Evolutionary conservation across 495 filamentous ascomycete genomes (phyloP).

Genomic region (Acidomyces sp.): DNA sequence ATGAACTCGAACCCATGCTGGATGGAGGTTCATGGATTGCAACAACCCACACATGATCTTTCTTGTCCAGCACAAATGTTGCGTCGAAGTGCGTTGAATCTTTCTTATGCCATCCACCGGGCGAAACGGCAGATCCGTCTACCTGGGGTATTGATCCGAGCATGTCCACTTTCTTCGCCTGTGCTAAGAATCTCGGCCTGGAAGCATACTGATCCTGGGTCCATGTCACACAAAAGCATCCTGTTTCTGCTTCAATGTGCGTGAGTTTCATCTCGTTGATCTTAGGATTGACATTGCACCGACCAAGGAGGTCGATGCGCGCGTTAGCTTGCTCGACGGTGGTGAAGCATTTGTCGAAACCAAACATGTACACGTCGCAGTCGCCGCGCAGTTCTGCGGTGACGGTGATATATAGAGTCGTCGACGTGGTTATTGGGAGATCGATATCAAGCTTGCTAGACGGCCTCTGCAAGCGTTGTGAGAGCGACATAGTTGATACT

Average conservation of each 20-base stretch:
- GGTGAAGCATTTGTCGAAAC: conserved; percentile 11
- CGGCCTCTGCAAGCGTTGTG: too few relatives aligned
- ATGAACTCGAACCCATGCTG: too few relatives aligned
- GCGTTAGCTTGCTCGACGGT: conserved; percentile 7
- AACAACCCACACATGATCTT: conserved; percentile 10
- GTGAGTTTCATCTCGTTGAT: conserved; percentile 5
- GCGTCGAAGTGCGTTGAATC: not conserved
- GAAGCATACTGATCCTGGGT: not conserved
- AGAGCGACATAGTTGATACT: too few relatives aligned
- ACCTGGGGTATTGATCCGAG: not conserved
- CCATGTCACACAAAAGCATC: conserved; percentile 1
- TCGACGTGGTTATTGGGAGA: too few relatives aligned
- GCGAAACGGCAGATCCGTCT: not conserved
- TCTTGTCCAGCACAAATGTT: not conserved
- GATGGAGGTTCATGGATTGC: conserved; percentile 5
- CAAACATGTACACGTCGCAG: conserved; percentile 9
- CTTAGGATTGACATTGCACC: conserved; percentile 1
- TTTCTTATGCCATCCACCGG: not conserved
- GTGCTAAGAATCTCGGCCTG: conserved; percentile 3
- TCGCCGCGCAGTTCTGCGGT: conserved; percentile 7
- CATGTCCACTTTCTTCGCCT: conserved; percentile 3
- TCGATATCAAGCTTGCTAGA: too few relatives aligned
- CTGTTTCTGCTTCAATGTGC: not conserved
- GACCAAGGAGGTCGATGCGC: conserved; percentile 6
- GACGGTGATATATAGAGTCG: conserved; percentile 3